Base-by-base conservation (phyloP, 2,329 filamentous ascomycete species). In the Arthrobotrys sphaeroides region DNA sequence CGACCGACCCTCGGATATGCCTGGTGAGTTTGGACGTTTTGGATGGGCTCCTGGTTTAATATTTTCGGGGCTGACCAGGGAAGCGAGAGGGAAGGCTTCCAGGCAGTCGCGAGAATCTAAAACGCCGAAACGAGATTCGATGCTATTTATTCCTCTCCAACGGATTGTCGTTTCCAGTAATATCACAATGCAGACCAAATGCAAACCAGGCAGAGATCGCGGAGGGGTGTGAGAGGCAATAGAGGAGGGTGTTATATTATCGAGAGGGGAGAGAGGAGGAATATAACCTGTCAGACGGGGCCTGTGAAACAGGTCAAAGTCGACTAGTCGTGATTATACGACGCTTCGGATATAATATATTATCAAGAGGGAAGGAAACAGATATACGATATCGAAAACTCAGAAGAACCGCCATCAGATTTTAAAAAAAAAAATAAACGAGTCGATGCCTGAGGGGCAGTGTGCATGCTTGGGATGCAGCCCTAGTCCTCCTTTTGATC, bases 31-130 rank as follows among this genome's bases (percentile, higher is more conserved):
- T 64, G 42, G 22, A 40, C 28, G 60, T 47, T 62, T 49, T 55
- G 28, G 22, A 40, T 31, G 59, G 64, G 53, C 53, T 36, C 62
- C 62, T 55, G 69, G 60, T 66, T 73, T 65, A 66, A 60, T 73
- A 66, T 45, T 49, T 57, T 47, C n/a, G 66, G 53, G 55, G 65
- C 59, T 60, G 40, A 59, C 47, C 51, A 42, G 42, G 45, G 45
- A 38, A 57, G 38, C 47, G 60, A 28, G 53, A 43, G 24, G 26
- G 5, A 38, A 73, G 59, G 60, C 49, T 51, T 40, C 51, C 45
- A 75, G 72, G 72, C 72, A 62, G 72, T 43, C 68, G 68, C 42
- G 62, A 20, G 42, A 62, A 49, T 33, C 49, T 60, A 43, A 66
- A 38, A 59, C 51, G 24, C 69, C 69, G 61, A 73, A 66, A 66